phyloP scores from a whole-genome alignment of 225 moss, liverwort and hornwort species.

The Bryum argenteum region DNA sequence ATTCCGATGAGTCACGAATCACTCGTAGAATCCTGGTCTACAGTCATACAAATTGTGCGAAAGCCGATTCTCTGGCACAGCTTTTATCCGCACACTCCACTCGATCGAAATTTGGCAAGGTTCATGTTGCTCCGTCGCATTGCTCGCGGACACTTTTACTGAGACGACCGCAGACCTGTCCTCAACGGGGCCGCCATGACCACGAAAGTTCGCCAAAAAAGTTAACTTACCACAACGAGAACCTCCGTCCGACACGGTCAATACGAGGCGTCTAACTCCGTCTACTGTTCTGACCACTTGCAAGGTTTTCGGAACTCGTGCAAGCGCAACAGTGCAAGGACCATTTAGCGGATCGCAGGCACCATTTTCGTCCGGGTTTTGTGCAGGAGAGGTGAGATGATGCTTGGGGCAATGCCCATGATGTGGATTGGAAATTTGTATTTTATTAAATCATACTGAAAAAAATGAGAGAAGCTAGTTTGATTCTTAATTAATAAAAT shows the following conservation, averaged over 20 bases:
- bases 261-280: neutral
- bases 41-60: slow-evolving; percentile 13
- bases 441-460: too few species aligned
- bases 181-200: neutral
- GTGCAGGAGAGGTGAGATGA: neutral
- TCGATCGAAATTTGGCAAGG: too few species aligned
- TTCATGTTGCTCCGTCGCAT: too few species aligned
- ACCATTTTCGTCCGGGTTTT: neutral
- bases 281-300: too few species aligned
- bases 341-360: neutral
- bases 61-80: neutral
- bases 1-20: slow-evolving; percentile 3
- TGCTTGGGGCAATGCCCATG: too few species aligned
- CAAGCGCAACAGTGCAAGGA: neutral
- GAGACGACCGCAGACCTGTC: neutral
- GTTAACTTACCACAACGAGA: too few species aligned
- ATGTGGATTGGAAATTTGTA: too few species aligned
- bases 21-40: neutral
- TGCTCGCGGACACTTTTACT: neutral
- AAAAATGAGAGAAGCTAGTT: too few species aligned
- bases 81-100: neutral
- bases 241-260: neutral
- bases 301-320: neutral
- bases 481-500: too few species aligned
- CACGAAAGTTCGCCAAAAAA: neutral